Base-by-base conservation (phyloP, 2,329 filamentous ascomycete species). In the Xylariaceae sp. region DNA sequence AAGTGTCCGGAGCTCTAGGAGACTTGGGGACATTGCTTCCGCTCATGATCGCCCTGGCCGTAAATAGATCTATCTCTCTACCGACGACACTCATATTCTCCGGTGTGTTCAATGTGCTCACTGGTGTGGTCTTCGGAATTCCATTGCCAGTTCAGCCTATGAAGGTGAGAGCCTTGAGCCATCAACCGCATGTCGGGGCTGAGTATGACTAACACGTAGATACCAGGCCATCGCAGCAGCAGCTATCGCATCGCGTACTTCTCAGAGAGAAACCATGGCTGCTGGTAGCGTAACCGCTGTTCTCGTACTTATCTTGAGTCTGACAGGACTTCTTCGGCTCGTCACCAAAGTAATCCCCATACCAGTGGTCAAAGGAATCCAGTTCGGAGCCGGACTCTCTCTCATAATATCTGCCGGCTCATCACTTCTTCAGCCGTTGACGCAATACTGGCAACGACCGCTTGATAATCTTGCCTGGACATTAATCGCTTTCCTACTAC, bases 301-400 rank as follows among this genome's bases (percentile, higher is more conserved):
- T 6, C 79, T 86, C 18, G 85, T 96, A 9, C 76, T 92, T 9
- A 6, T 95, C 1, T 83, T 96, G 65, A 91, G 87, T 62, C 65
- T 84, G 5, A 95, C 90, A 0, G 89, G 92, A 1, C 70, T 94
- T n/a, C 74, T 96, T 31, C 77, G 77, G 49, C 86, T 83, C 77
- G 83, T 89, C 45, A 85, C 87, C 9, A 71, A 75, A n/a, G 75
- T 84, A 12, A 86, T 95, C 9, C 92, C 92, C 0, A 81, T 91
- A 12, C 89, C 91, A 0, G 87, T 97, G 0, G 85, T 97, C 46
- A 96, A 95, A 66, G 92, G 92, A 30, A 96, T 97, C 57, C 94
- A 97, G 69, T 82, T 96, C 42, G 92, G 92, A 35, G 92, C 92
- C 5, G 92, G 92, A 1, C 74, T 97, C 42, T 90, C 87, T 14